phyloP scores from a whole-genome alignment of 495 filamentous ascomycete genomes.

The Pseudomonodictys pantanalensis region DNA sequence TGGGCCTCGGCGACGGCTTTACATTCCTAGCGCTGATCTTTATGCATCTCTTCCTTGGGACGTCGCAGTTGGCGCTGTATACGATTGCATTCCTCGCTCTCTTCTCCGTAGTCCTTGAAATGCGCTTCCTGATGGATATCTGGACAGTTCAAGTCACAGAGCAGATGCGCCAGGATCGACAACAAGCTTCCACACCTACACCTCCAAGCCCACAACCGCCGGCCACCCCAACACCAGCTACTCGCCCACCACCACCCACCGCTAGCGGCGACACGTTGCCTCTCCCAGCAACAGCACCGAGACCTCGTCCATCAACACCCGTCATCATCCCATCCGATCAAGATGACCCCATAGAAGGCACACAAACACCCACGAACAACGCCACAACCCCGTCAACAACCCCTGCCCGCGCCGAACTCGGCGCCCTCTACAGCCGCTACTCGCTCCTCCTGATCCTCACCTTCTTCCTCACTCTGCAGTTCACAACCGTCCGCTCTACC shows the following conservation, averaged over 20 bases:
- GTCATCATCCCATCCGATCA: conserved; percentile 85
- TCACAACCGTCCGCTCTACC: conserved; percentile 69
- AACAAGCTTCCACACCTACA: conserved; percentile 37
- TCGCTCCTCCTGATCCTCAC: conserved; percentile 67
- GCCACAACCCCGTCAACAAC: conserved; percentile 33
- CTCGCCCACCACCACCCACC: conserved; percentile 30
- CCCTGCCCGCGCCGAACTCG: conserved; percentile 55
- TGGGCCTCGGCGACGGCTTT: conserved; percentile 83
- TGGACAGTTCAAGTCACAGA: conserved; percentile 85
- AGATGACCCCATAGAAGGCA: conserved; percentile 60
- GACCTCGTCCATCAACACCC: conserved; percentile 52
- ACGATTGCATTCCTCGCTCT: conserved; percentile 65
- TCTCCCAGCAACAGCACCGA: conserved; percentile 58
- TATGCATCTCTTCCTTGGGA: conserved; percentile 58
- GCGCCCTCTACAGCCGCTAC: conserved; percentile 75
- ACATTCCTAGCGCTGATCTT: conserved; percentile 60
- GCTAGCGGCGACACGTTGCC: conserved; percentile 54
- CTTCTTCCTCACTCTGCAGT: conserved; percentile 72
- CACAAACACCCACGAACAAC: conserved; percentile 35
- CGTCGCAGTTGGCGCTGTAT: conserved; percentile 27
- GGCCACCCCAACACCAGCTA: conserved; percentile 16
- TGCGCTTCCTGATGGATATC: conserved; percentile 83
- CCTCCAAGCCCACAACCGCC: conserved; percentile 12
- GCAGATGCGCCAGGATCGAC: conserved; percentile 57
- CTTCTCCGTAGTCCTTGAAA: conserved; percentile 66